Conservation (phyloP, 2,329 filamentous ascomycete genomes). For the Teratosphaeria gauchensis region DNA sequence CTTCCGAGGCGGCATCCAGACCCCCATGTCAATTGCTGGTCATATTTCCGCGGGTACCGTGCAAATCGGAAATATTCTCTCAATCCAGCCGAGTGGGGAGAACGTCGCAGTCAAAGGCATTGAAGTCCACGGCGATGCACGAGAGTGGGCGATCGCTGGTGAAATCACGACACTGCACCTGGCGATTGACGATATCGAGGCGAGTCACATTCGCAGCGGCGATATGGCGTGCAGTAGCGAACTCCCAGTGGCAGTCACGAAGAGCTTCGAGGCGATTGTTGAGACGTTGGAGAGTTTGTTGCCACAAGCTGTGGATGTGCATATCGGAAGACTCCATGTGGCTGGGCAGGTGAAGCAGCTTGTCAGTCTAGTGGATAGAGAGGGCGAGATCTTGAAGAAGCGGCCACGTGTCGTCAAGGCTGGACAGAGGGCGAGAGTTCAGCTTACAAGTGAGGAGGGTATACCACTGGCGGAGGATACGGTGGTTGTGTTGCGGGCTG, state of each 20-base stretch:
- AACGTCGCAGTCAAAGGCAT: conserved; percentile 73
- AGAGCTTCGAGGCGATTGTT: conserved; percentile 70
- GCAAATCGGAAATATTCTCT: conserved; percentile 71
- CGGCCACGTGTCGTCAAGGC: conserved; percentile 72
- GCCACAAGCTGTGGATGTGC: conserved; percentile 82
- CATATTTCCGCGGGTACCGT: conserved; percentile 75
- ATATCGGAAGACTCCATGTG: conserved; percentile 72
- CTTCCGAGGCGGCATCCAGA: conserved; percentile 68
- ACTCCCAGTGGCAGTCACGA: conserved; percentile 59
- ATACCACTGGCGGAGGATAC: conserved; percentile 73
- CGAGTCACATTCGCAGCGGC: conserved; percentile 61
- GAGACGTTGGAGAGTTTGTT: conserved; percentile 83
- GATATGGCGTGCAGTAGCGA: conserved; percentile 66
- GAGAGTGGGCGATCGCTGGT: conserved; percentile 86
- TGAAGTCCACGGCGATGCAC: conserved; percentile 61
- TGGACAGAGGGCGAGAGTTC: conserved; percentile 68
- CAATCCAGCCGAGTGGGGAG: conserved; percentile 73
- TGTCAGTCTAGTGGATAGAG: conserved; percentile 62
- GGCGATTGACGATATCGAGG: conserved; percentile 61
- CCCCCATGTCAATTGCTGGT: conserved; percentile 75
- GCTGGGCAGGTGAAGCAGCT: conserved; percentile 65
- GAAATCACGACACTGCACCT: conserved; percentile 82
- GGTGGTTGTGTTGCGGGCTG: conserved; percentile 66
- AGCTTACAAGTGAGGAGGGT: conserved; percentile 49
- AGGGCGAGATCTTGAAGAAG: conserved; percentile 67